Evolutionary conservation across 78 protist species (phyloP).

Genomic region (Dictyostelium capitatum): DNA sequence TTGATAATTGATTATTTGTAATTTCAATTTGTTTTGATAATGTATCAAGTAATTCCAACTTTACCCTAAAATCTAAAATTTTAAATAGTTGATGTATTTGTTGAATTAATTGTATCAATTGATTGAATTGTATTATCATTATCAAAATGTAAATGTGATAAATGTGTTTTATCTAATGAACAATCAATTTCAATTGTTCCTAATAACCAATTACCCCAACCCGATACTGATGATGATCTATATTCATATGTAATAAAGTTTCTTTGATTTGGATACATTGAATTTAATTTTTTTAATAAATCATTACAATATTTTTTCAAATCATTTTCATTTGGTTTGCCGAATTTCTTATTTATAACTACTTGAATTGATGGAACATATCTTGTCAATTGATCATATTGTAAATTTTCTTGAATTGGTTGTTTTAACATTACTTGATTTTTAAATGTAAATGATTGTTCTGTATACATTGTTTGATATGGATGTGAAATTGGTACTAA

Average conservation of each 20-base stretch:
- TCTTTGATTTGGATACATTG: slow-evolving; percentile 73
- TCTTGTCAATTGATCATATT: neutral
- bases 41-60: neutral
- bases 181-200: slow-evolving; percentile 56
- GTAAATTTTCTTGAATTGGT: neutral
- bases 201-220: neutral
- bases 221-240: neutral
- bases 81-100: slow-evolving; percentile 22
- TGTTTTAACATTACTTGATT: neutral
- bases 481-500: neutral
- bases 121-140: slow-evolving; percentile 24
- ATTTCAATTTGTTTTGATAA: neutral
- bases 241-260: slow-evolving; percentile 35
- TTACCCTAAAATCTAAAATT: slow-evolving; percentile 22
- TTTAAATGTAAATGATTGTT: neutral
- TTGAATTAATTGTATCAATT: neutral
- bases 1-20: too few relatives aligned
- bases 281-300: neutral
- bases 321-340: slow-evolving; percentile 22
- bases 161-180: slow-evolving; percentile 67
- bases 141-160: neutral
- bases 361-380: slow-evolving; percentile 23
- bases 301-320: neutral
- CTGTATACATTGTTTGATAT: neutral
- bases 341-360: neutral